These are phyloP conservation scores for Scheffersomyces coipomensis DNA, from an alignment of 805 yeast genomes.

Conservation along the genomic window DNA sequence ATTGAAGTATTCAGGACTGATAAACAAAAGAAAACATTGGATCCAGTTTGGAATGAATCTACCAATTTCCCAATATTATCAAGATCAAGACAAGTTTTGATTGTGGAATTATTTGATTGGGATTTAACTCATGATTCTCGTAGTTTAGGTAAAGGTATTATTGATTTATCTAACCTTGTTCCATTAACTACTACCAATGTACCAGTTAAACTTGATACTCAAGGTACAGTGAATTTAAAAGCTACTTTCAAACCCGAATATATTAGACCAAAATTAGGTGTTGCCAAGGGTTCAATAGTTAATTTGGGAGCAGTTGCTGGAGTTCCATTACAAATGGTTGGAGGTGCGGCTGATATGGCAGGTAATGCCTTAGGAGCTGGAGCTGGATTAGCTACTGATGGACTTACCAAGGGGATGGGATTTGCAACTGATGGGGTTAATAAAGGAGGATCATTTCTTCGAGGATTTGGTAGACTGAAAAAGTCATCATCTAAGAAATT, in stretches of 20 bases:
- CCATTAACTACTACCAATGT: slow-evolving; percentile 46
- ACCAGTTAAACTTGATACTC: slow-evolving; percentile 55
- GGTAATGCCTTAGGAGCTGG: slow-evolving; percentile 33
- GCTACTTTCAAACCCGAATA: slow-evolving; percentile 65
- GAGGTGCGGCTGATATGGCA: slow-evolving; percentile 40
- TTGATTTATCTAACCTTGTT: slow-evolving; percentile 52
- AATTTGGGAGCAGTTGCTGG: slow-evolving; percentile 40
- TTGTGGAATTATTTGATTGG: slow-evolving; percentile 66
- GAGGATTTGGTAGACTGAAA: slow-evolving; percentile 22
- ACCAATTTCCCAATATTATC: slow-evolving; percentile 61
- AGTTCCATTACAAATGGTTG: slow-evolving; percentile 46
- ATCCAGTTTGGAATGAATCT: slow-evolving; percentile 77
- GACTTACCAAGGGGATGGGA: slow-evolving; percentile 47
- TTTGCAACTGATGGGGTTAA: slow-evolving; percentile 2
- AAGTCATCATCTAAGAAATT: slow-evolving; percentile 7
- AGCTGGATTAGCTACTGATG: slow-evolving; percentile 45
- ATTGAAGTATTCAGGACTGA: slow-evolving; percentile 55
- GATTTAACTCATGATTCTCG: slow-evolving; percentile 73
- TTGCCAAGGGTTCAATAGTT: slow-evolving; percentile 29
- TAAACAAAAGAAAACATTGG: slow-evolving; percentile 61
- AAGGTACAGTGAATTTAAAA: slow-evolving; percentile 56
- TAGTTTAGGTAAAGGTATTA: slow-evolving; percentile 48
- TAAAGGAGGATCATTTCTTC: slow-evolving; percentile 16
- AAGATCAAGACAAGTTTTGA: slow-evolving; percentile 51
- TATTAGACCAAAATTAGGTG: slow-evolving; percentile 56